Conservation (phyloP, 192 early-diverging fungal species). For the Coemansia sp. region DNA sequence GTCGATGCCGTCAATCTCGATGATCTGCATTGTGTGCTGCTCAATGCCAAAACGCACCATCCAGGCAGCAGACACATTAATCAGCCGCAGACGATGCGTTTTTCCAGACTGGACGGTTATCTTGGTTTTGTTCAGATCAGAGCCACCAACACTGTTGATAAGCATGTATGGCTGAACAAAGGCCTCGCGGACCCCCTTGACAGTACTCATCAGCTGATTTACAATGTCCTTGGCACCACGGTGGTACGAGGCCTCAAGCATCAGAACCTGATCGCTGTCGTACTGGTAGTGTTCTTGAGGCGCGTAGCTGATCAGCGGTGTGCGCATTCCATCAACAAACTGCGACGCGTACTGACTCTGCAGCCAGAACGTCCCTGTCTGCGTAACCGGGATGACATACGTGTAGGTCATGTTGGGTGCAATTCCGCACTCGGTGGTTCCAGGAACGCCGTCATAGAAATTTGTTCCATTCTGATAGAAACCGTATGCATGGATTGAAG, state of each 20-base stretch:
- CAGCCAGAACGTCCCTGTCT: slow-evolving; percentile 84
- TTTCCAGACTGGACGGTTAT: slow-evolving; percentile 71
- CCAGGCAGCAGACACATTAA: slow-evolving; percentile 73
- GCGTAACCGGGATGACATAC: slow-evolving; percentile 64
- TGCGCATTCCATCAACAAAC: slow-evolving; percentile 80
- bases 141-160: slow-evolving; percentile 60
- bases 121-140: slow-evolving; percentile 52
- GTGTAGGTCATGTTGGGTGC: slow-evolving; percentile 62
- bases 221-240: slow-evolving; percentile 55
- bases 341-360: slow-evolving; percentile 71
- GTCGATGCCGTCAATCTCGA: slow-evolving; percentile 79
- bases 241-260: slow-evolving; percentile 75
- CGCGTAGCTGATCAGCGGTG: slow-evolving; percentile 67
- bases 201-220: slow-evolving; percentile 59
- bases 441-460: slow-evolving; percentile 68
- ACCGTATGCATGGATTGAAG: slow-evolving; percentile 75
- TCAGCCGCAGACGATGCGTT: slow-evolving; percentile 77
- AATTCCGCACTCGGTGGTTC: slow-evolving; percentile 74
- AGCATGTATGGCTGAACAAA: slow-evolving; percentile 42
- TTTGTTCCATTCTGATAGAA: slow-evolving; percentile 72
- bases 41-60: slow-evolving; percentile 78
- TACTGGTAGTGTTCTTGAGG: slow-evolving; percentile 58
- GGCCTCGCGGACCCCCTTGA: slow-evolving; percentile 15
- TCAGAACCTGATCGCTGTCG: slow-evolving; percentile 66
- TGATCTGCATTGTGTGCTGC: slow-evolving; percentile 70